phyloP scores from a whole-genome alignment of 257 asterid species.

The Fraxinus cuspidata region DNA sequence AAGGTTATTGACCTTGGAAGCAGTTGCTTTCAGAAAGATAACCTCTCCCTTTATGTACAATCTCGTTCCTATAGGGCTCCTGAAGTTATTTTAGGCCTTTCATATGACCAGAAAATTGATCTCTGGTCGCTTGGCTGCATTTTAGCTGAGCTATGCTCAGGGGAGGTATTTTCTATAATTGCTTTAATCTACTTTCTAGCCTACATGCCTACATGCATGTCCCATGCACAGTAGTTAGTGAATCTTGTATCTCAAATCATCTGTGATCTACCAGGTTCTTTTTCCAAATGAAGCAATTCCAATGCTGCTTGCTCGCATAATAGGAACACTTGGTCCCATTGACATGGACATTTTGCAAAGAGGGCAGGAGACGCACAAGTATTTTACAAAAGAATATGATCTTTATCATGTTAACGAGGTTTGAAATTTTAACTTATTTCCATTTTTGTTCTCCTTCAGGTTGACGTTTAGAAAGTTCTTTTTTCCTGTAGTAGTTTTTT shows the following conservation, averaged over 20 bases:
- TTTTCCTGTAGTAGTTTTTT: too few species aligned
- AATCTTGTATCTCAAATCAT: neutral
- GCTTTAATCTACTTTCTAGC: neutral
- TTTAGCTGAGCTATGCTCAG: conserved; percentile 77
- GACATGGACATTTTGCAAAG: conserved; percentile 62
- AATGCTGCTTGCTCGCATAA: conserved; percentile 71
- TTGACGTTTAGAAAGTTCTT: neutral
- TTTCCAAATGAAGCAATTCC: conserved; percentile 83
- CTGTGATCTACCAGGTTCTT: conserved; percentile 60
- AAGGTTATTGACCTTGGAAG: conserved; percentile 97
- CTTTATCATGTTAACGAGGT: conserved; percentile 73
- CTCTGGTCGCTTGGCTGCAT: conserved; percentile 97
- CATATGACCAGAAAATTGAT: conserved; percentile 85
- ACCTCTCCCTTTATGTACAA: conserved; percentile 76
- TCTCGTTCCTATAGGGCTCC: conserved; percentile 99
- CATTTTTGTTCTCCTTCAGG: neutral
- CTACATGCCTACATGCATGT: too few species aligned
- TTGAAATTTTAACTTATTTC: conserved; percentile 20
- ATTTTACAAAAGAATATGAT: conserved; percentile 77
- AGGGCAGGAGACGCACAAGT: conserved; percentile 81
- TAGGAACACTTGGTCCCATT: conserved; percentile 72
- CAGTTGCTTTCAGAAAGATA: conserved; percentile 86
- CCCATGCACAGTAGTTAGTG: too few species aligned
- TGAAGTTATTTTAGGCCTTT: conserved; percentile 90
- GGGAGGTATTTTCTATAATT: conserved; percentile 58